Evolutionary conservation across 2,329 filamentous ascomycete species (phyloP).

Genomic region (Hymenoscyphus scutula): DNA sequence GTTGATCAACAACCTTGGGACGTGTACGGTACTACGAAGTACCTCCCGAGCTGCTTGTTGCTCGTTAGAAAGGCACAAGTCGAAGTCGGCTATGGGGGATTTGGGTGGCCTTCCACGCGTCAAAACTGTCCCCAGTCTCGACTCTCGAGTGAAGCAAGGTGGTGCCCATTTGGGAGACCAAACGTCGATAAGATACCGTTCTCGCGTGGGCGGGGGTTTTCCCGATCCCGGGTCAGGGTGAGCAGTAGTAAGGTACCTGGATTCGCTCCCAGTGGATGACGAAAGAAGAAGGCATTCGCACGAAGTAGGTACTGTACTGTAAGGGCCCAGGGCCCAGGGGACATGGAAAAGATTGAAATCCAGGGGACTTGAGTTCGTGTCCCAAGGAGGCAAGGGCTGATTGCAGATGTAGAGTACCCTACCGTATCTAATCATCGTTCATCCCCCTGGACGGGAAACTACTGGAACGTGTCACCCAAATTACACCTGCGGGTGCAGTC

Average conservation of each 20-base stretch:
- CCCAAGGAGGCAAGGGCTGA: neutral
- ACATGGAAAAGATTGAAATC: neutral
- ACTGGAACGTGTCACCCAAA: slow-evolving; percentile 1
- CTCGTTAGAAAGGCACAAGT: too few relatives aligned
- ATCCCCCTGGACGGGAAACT: neutral
- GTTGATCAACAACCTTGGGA: neutral
- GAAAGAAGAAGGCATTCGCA: neutral
- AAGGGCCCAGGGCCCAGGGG: too few relatives aligned
- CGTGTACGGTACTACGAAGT: neutral
- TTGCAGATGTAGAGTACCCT: neutral
- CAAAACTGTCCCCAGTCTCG: too few relatives aligned
- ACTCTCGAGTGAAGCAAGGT: too few relatives aligned
- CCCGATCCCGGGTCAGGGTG: neutral
- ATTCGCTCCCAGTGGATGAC: neutral
- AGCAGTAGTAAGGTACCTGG: neutral
- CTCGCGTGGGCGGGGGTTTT: neutral
- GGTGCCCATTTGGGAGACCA: too few relatives aligned
- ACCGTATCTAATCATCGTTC: neutral
- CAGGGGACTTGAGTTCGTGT: neutral
- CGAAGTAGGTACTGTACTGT: too few relatives aligned
- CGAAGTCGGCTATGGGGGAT: too few relatives aligned
- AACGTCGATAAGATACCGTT: too few relatives aligned
- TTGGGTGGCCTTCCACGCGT: too few relatives aligned
- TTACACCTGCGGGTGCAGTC: neutral
- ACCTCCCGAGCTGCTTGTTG: too few relatives aligned